Base-by-base conservation (phyloP, 192 early-diverging fungal genomes). In the Chytriomyces sp. region DNA sequence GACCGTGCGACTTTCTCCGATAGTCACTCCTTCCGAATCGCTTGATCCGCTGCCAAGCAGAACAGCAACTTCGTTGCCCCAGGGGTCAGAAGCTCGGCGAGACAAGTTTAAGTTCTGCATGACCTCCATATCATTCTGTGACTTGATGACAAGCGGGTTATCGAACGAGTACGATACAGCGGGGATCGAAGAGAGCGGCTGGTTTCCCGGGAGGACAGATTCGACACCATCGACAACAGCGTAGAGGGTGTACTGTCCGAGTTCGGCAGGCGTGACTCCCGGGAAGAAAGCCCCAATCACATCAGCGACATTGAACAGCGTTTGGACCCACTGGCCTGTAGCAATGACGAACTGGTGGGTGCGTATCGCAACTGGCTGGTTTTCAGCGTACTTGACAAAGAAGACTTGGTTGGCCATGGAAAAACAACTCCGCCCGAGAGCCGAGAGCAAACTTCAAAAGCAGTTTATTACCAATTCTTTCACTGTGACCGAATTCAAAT, bases 31-130 rank as follows among this genome's bases (percentile, higher is more conserved):
- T 56, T 56, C 55, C 28, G 55, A 56, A 56, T 56, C 55, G 28
- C 55, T 26, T 12, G 55, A 56, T 56, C 55, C 55, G 28, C 55
- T 56, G 7, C 55, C 55, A 56, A 56, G 55, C 7, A 56, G 26
- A 56, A 56, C 55, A 56, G 55, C 55, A 19, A 56, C 12, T 56
- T 56, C 55, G 26, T 56, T 56, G 26, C 55, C 55, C 55, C 55
- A 56, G 28, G 55, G 55, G 55, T 56, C 55, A 6, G 55, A 56
- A 28, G 55, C 19, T 12, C 55, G 55, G 55, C 55, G 55, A 28
- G 55, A 56, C 55, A 56, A 56, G 28, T 56, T 26, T 6, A 56
- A 26, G 55, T 7, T n/a, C 41, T 22, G 19, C 8, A 44, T 44
- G 41, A 10, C 19, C 41, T 44, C 41, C 41, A 44, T 44, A 19